phyloP scores from a whole-genome alignment of 2,329 filamentous ascomycete genomes.

The Apiospora saccharicola region DNA sequence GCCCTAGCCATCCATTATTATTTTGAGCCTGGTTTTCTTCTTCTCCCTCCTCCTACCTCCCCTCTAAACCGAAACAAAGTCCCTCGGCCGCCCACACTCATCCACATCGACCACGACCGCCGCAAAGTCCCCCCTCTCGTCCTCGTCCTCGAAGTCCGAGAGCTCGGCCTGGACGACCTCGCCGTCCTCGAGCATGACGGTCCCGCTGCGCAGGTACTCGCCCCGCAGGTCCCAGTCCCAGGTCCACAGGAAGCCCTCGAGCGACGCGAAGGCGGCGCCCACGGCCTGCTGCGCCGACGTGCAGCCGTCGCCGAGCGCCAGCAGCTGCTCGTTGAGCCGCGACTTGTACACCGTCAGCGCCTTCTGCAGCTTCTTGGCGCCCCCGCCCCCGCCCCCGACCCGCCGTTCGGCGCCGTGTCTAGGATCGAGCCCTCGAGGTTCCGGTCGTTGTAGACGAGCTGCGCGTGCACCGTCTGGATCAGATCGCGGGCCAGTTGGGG shows the following conservation, averaged over 20 bases:
- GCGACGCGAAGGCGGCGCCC: conserved; percentile 55
- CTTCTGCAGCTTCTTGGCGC: conserved; percentile 25
- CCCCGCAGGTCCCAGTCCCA: conserved; percentile 63
- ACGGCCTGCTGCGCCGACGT: conserved; percentile 53
- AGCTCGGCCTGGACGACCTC: conserved; percentile 57
- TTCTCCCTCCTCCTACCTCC: neutral
- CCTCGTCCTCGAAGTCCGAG: conserved; percentile 60
- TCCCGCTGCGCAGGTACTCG: conserved; percentile 57
- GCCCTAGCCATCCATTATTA: neutral
- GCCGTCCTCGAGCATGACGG: conserved; percentile 60
- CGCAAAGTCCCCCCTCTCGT: conserved; percentile 61
- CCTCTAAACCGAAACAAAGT: conserved; percentile 51
- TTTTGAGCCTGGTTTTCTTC: neutral
- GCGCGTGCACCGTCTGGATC: conserved; percentile 59
- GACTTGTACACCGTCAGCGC: conserved; percentile 63
- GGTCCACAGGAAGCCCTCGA: conserved; percentile 57
- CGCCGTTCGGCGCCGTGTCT: conserved; percentile 43
- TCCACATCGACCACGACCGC: conserved; percentile 62
- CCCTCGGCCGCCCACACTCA: conserved; percentile 58
- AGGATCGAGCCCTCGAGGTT: conserved; percentile 56
- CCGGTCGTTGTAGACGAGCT: conserved; percentile 60
- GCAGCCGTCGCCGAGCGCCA: conserved; percentile 43
- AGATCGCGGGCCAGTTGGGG: conserved; percentile 57
- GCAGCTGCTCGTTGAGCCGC: conserved; percentile 56
- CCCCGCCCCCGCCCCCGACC: conserved; percentile 42